Base-by-base conservation (phyloP, 2,329 filamentous ascomycete species). In the Colletotrichum gigasporum region DNA sequence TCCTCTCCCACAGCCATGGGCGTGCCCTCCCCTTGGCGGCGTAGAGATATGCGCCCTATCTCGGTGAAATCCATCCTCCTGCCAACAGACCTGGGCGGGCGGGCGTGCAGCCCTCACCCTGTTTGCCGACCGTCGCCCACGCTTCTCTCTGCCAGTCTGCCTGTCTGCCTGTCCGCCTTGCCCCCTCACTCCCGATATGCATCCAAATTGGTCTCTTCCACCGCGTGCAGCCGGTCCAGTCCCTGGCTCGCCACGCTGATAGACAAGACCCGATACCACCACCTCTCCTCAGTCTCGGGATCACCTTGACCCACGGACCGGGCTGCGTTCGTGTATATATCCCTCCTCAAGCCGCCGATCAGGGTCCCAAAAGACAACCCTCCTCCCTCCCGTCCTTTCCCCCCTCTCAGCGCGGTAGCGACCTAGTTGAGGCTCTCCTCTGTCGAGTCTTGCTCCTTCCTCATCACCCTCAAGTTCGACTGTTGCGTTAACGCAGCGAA, bases 241-340 rank as follows among this genome's bases (percentile, higher is more conserved):
- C 35, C 26, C 55, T 12, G 34, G 62, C 28, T 65, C 35, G 62
- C 62, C 62, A 65, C 28, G 30, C 39, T 58, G 62, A 65, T 65
- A 39, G 62, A 65, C 62, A 65, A 62, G 50, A 65, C 37, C 20
- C 11, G 37, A 28, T 53, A 16, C 14, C 48, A 45, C 32, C 41
- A 28, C 14, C 39, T 55, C 20, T 26, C 18, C 4, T 12, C 47
- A 14, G 11, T 14, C 44, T 30, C 24, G 51, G 34, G 11, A 44
- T 54, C 34, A 50, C 24, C 28, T n/a, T 39, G 42, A 30, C 61
- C 56, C 48, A 64, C 42, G 41, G 20, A 20, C 48, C 22, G 20
- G 34, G 48, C 28, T 42, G 2, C 14, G 16, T 24, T 32, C 34
- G 32, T 32, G 50, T 65, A 62, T 65, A 39, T 65, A 65, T 60